Evolutionary conservation across 352 stramenopile species (phyloP).

Genomic region (Pythium dissimile): DNA sequence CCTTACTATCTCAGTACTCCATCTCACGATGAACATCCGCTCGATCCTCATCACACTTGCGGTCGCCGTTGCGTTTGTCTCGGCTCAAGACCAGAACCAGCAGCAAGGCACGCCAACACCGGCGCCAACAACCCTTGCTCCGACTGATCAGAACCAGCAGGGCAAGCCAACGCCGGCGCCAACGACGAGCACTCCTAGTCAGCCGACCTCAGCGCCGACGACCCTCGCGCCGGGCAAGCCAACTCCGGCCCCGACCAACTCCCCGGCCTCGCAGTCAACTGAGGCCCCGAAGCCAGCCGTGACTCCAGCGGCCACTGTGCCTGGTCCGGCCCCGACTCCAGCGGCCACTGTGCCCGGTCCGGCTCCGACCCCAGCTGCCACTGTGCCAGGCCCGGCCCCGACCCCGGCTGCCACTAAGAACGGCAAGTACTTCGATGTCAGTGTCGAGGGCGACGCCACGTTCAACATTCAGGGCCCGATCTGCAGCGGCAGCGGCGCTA

Average conservation of each 20-base stretch:
- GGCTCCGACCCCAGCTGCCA: background rate
- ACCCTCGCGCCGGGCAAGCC: background rate
- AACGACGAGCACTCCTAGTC: background rate
- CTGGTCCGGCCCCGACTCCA: background rate
- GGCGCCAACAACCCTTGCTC: background rate
- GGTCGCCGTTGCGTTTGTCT: background rate
- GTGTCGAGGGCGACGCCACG: conserved; percentile 62
- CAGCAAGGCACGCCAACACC: background rate
- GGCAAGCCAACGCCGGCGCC: too few relatives aligned
- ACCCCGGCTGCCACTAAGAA: background rate
- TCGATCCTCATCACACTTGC: background rate
- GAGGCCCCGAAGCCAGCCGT: too few relatives aligned
- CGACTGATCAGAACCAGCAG: background rate
- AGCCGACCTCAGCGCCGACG: background rate
- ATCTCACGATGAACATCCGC: background rate
- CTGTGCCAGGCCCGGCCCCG: background rate
- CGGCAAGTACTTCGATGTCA: conserved; percentile 29
- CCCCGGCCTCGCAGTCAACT: too few relatives aligned
- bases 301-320: background rate
- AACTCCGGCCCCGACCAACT: background rate
- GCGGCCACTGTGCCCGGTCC: background rate
- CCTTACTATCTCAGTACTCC: background rate
- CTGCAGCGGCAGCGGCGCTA: conserved; percentile 42
- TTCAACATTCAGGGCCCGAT: conserved; percentile 70
- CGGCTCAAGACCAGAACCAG: background rate